Base-by-base conservation (phyloP, 2,329 filamentous ascomycete genomes). In the Nemania sp. region DNA sequence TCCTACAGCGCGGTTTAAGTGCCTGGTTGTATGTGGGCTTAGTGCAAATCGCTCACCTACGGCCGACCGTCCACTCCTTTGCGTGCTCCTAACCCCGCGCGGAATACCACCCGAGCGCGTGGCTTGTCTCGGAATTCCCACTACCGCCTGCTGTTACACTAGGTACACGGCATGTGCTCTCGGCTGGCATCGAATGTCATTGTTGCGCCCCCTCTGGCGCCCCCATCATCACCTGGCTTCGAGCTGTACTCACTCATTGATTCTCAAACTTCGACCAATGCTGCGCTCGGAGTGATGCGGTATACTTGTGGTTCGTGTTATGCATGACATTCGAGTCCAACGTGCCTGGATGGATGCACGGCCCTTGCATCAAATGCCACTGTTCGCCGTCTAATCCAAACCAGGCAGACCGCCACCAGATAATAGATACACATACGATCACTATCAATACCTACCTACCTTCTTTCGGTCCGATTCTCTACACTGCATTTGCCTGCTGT, bases 51-150 rank as follows among this genome's bases (percentile, higher is more conserved):
- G 29, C 35, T 49, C 40, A 54, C 42, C 35, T 52, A 20, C 5
- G 11, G 18, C 13, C 20, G 48, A 13, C 34, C 37, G n/a, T 17
- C 32, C 12, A 37, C 18, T 42, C 54, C 18, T 12, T 55, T 18
- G 47, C 47, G 35, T 17, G 17, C 37, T 35, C 18, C 35, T 42
- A 47, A 43, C 48, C 25, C 50, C 49, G 47, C 53, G 39, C 56
- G 54, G 60, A 56, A 63, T 60, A 50, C 46, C 54, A 65, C 60
- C 48, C 47, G 29, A 63, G 45, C 61, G 61, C 61, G 61, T 63
- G 61, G 61, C 61, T 50, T 63, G 57, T 63, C 61, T 61, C 54
- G 39, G 55, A 54, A 46, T 43, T 20, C 48, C 54, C 52, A 46
- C 35, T 53, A 21, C 48, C 17, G 45, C 15, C 29, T 40, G 40